phyloP scores from a whole-genome alignment of 2,329 filamentous ascomycete genomes.

The Taxawa tesnikishii region DNA sequence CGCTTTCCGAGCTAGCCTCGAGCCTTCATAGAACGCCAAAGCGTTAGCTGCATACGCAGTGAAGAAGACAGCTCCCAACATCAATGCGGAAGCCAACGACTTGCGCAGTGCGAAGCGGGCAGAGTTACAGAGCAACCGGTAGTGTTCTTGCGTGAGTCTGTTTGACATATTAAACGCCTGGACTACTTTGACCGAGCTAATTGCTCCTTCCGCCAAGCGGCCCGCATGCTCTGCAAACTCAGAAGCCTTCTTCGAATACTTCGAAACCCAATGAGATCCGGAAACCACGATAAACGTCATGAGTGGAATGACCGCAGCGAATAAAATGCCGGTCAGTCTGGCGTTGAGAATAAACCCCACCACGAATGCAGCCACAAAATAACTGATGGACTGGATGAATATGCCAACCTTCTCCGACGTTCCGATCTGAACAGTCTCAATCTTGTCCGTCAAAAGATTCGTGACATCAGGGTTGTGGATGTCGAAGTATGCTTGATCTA shows the following conservation, averaged over 20 bases:
- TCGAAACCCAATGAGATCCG: conserved; percentile 29
- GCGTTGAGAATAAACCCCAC: conserved; percentile 33
- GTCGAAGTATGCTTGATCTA: conserved; percentile 42
- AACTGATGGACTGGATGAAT: conserved; percentile 32
- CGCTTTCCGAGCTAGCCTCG: conserved; percentile 14
- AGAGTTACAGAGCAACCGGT: conserved; percentile 20
- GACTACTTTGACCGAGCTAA: conserved; percentile 33
- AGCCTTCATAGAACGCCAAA: conserved; percentile 34
- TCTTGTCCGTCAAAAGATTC: conserved; percentile 31
- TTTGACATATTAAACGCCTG: conserved; percentile 35
- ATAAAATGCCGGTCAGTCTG: conserved; percentile 28
- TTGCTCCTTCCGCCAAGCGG: conserved; percentile 31
- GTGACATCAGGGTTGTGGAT: conserved; percentile 37
- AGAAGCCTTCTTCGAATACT: conserved; percentile 24
- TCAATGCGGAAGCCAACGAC: conserved; percentile 25
- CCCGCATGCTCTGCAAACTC: conserved; percentile 29
- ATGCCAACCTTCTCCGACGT: conserved; percentile 36
- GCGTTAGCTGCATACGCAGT: conserved; percentile 33
- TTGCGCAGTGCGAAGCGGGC: conserved; percentile 27
- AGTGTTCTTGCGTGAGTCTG: conserved; percentile 25
- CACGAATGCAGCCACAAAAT: conserved; percentile 31
- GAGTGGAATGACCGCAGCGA: conserved; percentile 35
- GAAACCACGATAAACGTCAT: conserved; percentile 31
- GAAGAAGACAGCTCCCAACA: conserved; percentile 32
- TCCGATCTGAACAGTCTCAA: conserved; percentile 32